Evolutionary conservation across 2,329 filamentous ascomycete genomes (phyloP), one percentile per base, ranked within the genome.

Genomic region (Alternaria ventricosa): DNA sequence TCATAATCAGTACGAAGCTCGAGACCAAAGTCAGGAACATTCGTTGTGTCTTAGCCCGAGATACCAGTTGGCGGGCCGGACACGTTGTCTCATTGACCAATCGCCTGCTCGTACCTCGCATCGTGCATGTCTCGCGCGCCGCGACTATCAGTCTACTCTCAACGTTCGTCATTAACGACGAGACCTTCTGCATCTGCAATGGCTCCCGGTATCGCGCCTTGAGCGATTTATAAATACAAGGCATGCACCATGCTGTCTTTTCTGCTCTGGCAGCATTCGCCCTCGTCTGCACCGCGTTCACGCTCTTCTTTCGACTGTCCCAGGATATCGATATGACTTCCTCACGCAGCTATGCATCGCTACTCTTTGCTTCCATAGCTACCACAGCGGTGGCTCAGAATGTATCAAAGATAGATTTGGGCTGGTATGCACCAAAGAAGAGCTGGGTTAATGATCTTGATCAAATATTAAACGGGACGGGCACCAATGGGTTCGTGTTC

Each of bases 401-500:
- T 43, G 20, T n/a, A 1, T 70, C 63, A 15, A 47, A 53, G 12
- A 57, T 77, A 12, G 72, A 78, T 60, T 23, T 79, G 20, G 57
- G 59, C 13, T 81, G 79, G 79, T 64, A 81, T 68, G 66, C 77
- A 7, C 79, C 79, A 0, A 78, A 72, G 33, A 73, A 75, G 45
- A 78, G 72, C 10, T 81, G 79, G 49, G 83, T 92, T 69, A 93
- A 92, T 73, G 84, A 90, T 71, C 80, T 94, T 4, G 81, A 81
- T 1, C 77, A 81, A 6, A 89, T 87, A 0, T 75, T 93, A 54
- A 83, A 85, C 61, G 84, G 85, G 8, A 81, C 84, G 2, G 92
- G 90, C 1, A 85, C 89, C 0, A 90, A 93, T 76, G 92, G 90
- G 2, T 94, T 93, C 75, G 85, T 92, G 18, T 96, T 90, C 80